These are phyloP conservation scores for Mortierella sp. DNA, from an alignment of 371 early-diverging fungal species.

Conservation along the genomic window DNA sequence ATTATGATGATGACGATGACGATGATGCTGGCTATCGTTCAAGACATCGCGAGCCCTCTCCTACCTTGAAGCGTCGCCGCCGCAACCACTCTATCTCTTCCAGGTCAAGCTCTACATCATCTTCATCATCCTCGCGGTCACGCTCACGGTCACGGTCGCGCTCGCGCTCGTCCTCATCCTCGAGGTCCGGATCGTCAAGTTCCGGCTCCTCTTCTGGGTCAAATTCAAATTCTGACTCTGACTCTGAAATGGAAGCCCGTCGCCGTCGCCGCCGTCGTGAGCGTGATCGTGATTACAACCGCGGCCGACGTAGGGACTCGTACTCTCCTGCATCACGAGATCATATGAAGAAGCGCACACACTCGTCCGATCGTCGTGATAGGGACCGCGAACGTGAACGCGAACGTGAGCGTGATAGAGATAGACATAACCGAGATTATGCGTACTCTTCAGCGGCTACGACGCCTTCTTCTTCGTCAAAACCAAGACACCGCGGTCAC, in stretches of 20 bases:
- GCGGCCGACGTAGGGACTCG: slow-evolving; percentile 10
- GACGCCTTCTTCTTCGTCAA: slow-evolving; percentile 18
- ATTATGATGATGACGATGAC: background rate
- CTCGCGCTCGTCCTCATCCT: background rate
- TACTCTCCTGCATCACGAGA: slow-evolving; percentile 20
- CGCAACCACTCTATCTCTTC: slow-evolving; percentile 16
- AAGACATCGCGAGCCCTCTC: slow-evolving; percentile 21
- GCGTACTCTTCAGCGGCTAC: slow-evolving; percentile 13
- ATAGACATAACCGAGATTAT: slow-evolving; percentile 11
- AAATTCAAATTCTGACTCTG: slow-evolving; percentile 12
- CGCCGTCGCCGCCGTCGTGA: slow-evolving; percentile 15
- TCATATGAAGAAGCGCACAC: slow-evolving; percentile 27
- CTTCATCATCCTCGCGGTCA: background rate
- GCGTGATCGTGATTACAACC: slow-evolving; percentile 6
- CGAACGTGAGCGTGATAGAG: slow-evolving; percentile 18
- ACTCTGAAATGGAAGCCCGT: slow-evolving; percentile 27
- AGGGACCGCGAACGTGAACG: slow-evolving; percentile 10
- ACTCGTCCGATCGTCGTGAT: slow-evolving; percentile 29
- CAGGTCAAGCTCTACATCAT: slow-evolving; percentile 13
- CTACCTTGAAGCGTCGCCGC: slow-evolving; percentile 26
- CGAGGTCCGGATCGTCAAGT: slow-evolving; percentile 17
- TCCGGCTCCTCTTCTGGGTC: slow-evolving; percentile 27
- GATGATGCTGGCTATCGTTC: background rate
- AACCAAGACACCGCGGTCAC: slow-evolving; percentile 13
- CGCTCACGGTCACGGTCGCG: background rate